Percentiles rank a stretch among this genome's conserved stretches.
phyloP scores from a whole-genome alignment of 2,329 filamentous ascomycete genomes.

The Fusarium marasasianum region DNA sequence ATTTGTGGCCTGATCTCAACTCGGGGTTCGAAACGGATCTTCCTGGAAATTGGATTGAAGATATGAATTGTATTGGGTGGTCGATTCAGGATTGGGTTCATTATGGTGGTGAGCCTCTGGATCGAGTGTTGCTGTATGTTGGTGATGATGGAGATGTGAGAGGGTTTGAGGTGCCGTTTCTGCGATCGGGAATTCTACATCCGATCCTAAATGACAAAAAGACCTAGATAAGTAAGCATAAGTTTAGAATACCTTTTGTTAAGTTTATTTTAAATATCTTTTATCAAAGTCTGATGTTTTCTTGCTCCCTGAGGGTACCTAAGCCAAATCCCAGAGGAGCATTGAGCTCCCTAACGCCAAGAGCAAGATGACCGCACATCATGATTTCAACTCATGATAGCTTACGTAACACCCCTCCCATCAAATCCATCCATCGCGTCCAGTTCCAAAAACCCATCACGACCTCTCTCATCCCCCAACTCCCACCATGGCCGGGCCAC shows the following conservation, averaged over 20 bases:
- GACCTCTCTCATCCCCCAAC: neutral
- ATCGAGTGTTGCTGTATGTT: constrained; percentile 43
- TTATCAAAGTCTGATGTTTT: no score
- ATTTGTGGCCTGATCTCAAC: constrained; percentile 41
- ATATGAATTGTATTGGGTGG: constrained; percentile 45
- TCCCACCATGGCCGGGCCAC: constrained; percentile 54
- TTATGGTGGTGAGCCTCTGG: constrained; percentile 48
- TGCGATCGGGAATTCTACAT: constrained; percentile 43
- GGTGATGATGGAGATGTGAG: constrained; percentile 37
- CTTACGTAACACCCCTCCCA: constrained; percentile 35
- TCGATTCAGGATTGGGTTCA: constrained; percentile 48
- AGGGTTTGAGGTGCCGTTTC: constrained; percentile 48
- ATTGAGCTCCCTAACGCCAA: neutral
- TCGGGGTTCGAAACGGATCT: constrained; percentile 39
- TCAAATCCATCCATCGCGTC: constrained; percentile 28
- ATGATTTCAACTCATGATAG: constrained; percentile 18
- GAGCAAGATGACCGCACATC: neutral
- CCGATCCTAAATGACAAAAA: neutral
- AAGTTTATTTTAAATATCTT: no score
- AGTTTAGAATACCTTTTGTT: no score
- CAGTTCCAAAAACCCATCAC: neutral
- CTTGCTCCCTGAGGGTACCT: no score
- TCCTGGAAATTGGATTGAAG: constrained; percentile 34
- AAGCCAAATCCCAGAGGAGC: fast-evolving
- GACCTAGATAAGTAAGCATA: no score